Base-by-base conservation (phyloP, 2,329 filamentous ascomycete species). In the Colletotrichum sp. region DNA sequence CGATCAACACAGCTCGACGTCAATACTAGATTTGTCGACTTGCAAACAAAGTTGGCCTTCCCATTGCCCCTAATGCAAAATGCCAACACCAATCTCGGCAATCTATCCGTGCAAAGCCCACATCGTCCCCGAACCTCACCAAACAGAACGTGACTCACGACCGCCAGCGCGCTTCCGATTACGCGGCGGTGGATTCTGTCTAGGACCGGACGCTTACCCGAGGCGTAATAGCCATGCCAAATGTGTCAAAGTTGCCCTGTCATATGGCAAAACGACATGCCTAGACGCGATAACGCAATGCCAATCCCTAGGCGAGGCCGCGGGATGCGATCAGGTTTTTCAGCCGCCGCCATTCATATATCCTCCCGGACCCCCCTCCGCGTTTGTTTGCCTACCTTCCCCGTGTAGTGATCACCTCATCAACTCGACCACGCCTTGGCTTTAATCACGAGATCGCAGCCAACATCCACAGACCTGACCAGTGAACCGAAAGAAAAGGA, bases 231-330 rank as follows among this genome's bases (percentile, higher is more conserved):
- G 71, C 39, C 36, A 15, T 55, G 15, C 34, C 60, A 64, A 70
- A 63, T 22, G 10, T 74, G 44, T 28, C 65, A 44, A 68, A 36
- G 32, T 13, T 48, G 69, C 70, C 73, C 48, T 69, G 70, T 59
- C 48, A 28, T 60, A 30, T 18, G 18, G 59, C 65, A 55, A 74
- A 72, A 62, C 75, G 68, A 68, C 63, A 75, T 68, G 72, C 64
- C 68, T 30, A 72, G 64, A 64, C 66, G 64, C 57, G 64, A 77
- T 72, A 72, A 69, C 75, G 72, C 73, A 73, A 76, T 69, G 34
- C 59, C 65, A 74, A 69, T 48, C 59, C 70, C 59, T 65, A 67
- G 52, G 39, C 48, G 48, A 67, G 59, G 48, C 16, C 32, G 69
- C 32, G 39, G 68, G 48, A 75, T 63, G 55, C 28, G 32, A 59